Conservation (phyloP, 345 rosid species). For the Lepidium aucheri region DNA sequence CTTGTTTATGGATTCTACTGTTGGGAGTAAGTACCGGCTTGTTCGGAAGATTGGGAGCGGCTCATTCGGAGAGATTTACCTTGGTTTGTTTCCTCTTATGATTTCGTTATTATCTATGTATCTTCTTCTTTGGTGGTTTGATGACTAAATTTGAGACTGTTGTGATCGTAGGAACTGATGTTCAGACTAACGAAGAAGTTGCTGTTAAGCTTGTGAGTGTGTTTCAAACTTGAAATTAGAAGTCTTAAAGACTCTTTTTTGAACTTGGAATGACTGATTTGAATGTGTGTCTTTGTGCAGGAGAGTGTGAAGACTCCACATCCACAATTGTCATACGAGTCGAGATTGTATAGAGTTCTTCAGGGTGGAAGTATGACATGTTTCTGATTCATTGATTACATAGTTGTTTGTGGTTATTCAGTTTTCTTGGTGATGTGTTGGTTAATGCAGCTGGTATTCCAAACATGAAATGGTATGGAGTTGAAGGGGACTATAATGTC, state of each 20-base stretch:
- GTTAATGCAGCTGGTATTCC: constrained; percentile 80
- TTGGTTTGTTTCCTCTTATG: constrained; percentile 40
- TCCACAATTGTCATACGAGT: constrained; percentile 77
- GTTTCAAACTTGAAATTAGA: neutral
- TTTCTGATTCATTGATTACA: neutral
- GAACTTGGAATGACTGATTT: no score
- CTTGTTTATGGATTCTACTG: constrained; percentile 64
- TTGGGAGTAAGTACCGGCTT: constrained; percentile 82
- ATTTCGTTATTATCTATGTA: neutral
- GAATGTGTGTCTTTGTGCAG: constrained; percentile 27
- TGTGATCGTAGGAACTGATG: constrained; percentile 55
- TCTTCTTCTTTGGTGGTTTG: neutral
- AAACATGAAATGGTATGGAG: constrained; percentile 83
- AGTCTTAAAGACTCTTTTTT: neutral
- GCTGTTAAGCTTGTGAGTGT: constrained; percentile 89
- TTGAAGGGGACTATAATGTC: constrained; percentile 88
- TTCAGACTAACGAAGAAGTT: constrained; percentile 87
- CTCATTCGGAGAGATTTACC: constrained; percentile 94
- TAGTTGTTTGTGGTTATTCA: neutral
- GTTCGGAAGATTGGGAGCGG: constrained; percentile 98
- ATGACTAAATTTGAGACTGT: neutral
- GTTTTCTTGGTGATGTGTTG: neutral
- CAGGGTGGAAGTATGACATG: constrained; percentile 79
- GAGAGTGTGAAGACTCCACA: constrained; percentile 85
- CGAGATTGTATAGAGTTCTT: constrained; percentile 71